A percentile compares a stretch with the other conserved stretches of the same genome.
These are phyloP conservation scores for Sonneratia caseolaris DNA, from an alignment of 345 rosid species.

Conservation along the genomic window DNA sequence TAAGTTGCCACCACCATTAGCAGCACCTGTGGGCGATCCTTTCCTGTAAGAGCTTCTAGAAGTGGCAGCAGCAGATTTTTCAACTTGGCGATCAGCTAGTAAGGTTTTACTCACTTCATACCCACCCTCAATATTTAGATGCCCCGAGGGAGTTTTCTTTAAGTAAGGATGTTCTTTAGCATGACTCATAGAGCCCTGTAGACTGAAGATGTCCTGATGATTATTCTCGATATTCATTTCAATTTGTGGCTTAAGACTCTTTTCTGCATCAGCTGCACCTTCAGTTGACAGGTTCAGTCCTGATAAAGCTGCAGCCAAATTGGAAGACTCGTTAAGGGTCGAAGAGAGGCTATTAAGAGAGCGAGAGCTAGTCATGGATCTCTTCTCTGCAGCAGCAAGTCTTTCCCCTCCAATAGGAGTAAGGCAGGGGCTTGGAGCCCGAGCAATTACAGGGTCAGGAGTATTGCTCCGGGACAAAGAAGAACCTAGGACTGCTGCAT, in stretches of 20 bases:
- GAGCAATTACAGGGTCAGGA: slow-evolving; percentile 76
- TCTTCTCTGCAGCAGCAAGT: slow-evolving; percentile 44
- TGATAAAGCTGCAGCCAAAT: slow-evolving; percentile 53
- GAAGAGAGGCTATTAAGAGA: slow-evolving; percentile 47
- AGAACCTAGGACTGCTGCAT: slow-evolving; percentile 74
- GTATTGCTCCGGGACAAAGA: slow-evolving; percentile 77
- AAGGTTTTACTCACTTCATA: slow-evolving; percentile 28
- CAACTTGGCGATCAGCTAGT: slow-evolving; percentile 35
- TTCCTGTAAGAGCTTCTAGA: slow-evolving; percentile 39
- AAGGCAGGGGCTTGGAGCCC: slow-evolving; percentile 84
- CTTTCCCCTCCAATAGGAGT: slow-evolving; percentile 82
- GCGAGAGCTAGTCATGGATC: slow-evolving; percentile 36
- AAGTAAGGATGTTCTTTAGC: slow-evolving; percentile 28
- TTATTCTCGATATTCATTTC: slow-evolving; percentile 39
- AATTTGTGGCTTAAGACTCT: slow-evolving; percentile 21
- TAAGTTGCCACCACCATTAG: slow-evolving; percentile 40
- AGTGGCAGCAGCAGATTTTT: slow-evolving; percentile 27
- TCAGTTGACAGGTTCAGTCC: slow-evolving; percentile 50
- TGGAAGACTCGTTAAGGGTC: slow-evolving; percentile 43
- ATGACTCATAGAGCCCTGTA: slow-evolving; percentile 34
- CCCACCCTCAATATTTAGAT: slow-evolving; percentile 26
- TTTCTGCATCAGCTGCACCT: slow-evolving; percentile 34
- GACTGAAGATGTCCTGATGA: slow-evolving; percentile 42
- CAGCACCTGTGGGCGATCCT: slow-evolving; percentile 52
- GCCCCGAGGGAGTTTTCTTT: slow-evolving; percentile 29